Evolutionary conservation across 805 yeast species (phyloP).

Genomic region (Torulaspora microellipsoides): DNA sequence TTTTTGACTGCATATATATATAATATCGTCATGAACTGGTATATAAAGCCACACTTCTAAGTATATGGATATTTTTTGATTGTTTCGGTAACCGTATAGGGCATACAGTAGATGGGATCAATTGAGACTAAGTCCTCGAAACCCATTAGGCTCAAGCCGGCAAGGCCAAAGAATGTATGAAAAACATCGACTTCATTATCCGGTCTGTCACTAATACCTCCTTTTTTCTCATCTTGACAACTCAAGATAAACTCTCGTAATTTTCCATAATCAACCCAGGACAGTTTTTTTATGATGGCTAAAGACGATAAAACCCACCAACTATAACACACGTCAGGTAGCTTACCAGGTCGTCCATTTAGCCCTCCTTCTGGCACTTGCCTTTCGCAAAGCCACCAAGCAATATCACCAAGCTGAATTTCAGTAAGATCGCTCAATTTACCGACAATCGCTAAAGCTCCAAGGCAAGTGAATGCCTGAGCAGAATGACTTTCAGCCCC

Average conservation of each 20-base stretch:
- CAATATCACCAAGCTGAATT: constrained; percentile 44
- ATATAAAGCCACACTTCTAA: constrained; percentile 4
- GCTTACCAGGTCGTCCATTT: constrained; percentile 92
- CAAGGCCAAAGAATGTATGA: constrained; percentile 86
- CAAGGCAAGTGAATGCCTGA: constrained; percentile 82
- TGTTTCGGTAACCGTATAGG: constrained; percentile 38
- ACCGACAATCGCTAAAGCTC: constrained; percentile 65
- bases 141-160: constrained; percentile 79
- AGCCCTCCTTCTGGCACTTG: constrained; percentile 85
- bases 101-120: constrained; percentile 87
- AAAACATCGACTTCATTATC: constrained; percentile 90
- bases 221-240: constrained; percentile 72
- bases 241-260: constrained; percentile 62
- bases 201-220: constrained; percentile 91
- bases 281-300: constrained; percentile 56
- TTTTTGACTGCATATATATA: constrained; percentile 22
- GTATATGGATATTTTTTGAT: constrained; percentile 37
- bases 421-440: constrained; percentile 45
- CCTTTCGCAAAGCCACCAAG: constrained; percentile 89
- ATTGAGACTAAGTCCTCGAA: constrained; percentile 54
- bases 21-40: background rate
- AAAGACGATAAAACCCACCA: constrained; percentile 94
- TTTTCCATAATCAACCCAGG: constrained; percentile 72
- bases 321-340: constrained; percentile 96
- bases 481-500: constrained; percentile 97